Evolutionary conservation across 352 stramenopile species (phyloP).

Genomic region (Globisporangium nagaii): DNA sequence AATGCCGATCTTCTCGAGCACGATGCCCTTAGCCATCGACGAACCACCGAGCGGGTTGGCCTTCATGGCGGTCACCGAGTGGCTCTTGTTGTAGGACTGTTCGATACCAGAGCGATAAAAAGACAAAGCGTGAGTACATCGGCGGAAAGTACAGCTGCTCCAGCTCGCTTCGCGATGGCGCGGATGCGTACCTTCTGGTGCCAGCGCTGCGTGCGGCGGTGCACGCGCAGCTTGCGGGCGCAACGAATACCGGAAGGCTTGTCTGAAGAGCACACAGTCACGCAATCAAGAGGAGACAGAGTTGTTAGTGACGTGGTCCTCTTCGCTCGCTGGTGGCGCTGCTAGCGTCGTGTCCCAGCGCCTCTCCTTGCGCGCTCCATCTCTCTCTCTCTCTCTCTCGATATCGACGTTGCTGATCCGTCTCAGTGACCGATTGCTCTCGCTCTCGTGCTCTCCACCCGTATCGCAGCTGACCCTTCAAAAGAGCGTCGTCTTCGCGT

Average conservation of each 20-base stretch:
- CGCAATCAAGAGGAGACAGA: not conserved
- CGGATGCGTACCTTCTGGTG: slow-evolving; percentile 87
- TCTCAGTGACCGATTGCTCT: too few relatives aligned
- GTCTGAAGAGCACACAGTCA: slow-evolving; percentile 56
- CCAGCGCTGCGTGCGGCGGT: slow-evolving; percentile 98
- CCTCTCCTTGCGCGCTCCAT: not conserved
- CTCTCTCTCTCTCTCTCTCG: slow-evolving; percentile 5
- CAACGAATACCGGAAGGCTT: slow-evolving; percentile 99
- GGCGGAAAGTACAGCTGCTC: too few relatives aligned
- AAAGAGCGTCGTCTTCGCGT: too few relatives aligned
- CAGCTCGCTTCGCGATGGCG: too few relatives aligned
- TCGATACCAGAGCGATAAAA: too few relatives aligned
- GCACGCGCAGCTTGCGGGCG: slow-evolving; percentile 98
- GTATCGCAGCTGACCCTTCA: too few relatives aligned
- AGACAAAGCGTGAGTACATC: too few relatives aligned
- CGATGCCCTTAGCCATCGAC: slow-evolving; percentile 99
- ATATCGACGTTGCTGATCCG: not conserved
- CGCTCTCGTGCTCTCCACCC: too few relatives aligned
- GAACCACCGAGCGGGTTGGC: slow-evolving; percentile 99
- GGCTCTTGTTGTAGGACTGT: slow-evolving; percentile 99
- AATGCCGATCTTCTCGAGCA: slow-evolving; percentile 99
- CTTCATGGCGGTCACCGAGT: slow-evolving; percentile 99
- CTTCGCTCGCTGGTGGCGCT: too few relatives aligned
- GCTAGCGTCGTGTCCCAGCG: too few relatives aligned
- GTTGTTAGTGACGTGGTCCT: not conserved